Conservation (phyloP, 2,329 filamentous ascomycete species). For the Hypoxylon sp. region DNA sequence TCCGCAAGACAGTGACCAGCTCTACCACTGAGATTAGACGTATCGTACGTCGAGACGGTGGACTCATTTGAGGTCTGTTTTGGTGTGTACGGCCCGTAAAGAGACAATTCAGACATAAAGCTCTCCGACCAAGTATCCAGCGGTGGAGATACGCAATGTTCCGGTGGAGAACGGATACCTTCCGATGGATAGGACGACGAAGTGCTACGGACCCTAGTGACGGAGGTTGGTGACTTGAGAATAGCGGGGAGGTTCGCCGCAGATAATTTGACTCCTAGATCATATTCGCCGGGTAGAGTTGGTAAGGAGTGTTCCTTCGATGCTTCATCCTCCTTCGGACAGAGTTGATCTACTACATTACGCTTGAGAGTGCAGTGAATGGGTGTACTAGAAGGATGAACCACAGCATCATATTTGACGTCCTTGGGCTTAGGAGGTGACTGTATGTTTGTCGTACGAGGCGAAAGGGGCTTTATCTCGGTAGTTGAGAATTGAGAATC, state of each 20-base stretch:
- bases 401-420: background rate
- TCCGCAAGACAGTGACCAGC: slow-evolving; percentile 31
- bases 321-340: slow-evolving; percentile 2
- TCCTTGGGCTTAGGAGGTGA: slow-evolving; percentile 3
- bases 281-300: background rate
- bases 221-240: slow-evolving; percentile 8
- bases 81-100: slow-evolving; percentile 25
- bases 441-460: slow-evolving; percentile 26
- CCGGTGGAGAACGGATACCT: slow-evolving; percentile 38
- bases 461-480: slow-evolving; percentile 16
- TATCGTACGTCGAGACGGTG: slow-evolving; percentile 12
- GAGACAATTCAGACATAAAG: slow-evolving; percentile 36
- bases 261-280: background rate
- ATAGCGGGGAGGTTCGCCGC: background rate
- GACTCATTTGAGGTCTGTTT: slow-evolving; percentile 7
- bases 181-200: slow-evolving; percentile 45
- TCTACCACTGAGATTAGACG: slow-evolving; percentile 4
- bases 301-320: background rate
- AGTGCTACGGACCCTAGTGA: slow-evolving; percentile 26
- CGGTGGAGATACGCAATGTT: slow-evolving; percentile 30
- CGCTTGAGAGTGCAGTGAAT: background rate
- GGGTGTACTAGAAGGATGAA: slow-evolving; percentile 6
- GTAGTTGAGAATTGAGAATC: background rate
- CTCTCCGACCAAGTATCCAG: slow-evolving; percentile 31
- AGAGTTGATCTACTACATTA: background rate